Evolutionary conservation across 192 early-diverging fungal species (phyloP).

Genomic region (Backusella sp.): DNA sequence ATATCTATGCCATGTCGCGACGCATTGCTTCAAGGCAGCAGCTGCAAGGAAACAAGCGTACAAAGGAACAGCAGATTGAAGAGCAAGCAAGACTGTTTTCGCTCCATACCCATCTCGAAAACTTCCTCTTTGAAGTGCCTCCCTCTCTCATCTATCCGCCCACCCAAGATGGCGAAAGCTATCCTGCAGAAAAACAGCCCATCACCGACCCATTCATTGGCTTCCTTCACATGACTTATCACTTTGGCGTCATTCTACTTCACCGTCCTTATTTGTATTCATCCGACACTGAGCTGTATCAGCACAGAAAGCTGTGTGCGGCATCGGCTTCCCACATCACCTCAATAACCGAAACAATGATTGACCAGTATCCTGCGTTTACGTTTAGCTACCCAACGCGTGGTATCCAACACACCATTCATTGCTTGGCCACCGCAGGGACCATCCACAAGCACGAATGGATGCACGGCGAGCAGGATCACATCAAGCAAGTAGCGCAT

Average conservation of each 20-base stretch:
- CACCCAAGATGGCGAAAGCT: conserved; percentile 20
- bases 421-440: conserved; percentile 48
- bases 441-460: conserved; percentile 44
- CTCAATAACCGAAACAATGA: conserved; percentile 42
- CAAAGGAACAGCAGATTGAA: conserved; percentile 21
- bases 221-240: conserved; percentile 56
- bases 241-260: conserved; percentile 46
- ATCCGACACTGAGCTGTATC: conserved; percentile 23
- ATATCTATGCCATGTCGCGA: conserved; percentile 28
- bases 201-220: conserved; percentile 43
- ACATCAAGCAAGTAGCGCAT: conserved; percentile 10
- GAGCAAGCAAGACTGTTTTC: conserved; percentile 33
- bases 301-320: conserved; percentile 47
- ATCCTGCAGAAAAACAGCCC: conserved; percentile 30
- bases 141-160: conserved; percentile 31
- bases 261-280: conserved; percentile 46
- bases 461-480: background rate
- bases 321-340: conserved; percentile 53
- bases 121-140: conserved; percentile 33
- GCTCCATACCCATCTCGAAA: conserved; percentile 34
- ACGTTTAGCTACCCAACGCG: conserved; percentile 49
- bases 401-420: conserved; percentile 53
- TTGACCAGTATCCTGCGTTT: conserved; percentile 38
- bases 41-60: conserved; percentile 15
- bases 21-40: conserved; percentile 16